These are phyloP conservation scores for Stagonosporopsis cucurbitacearum DNA, from an alignment of 2,329 filamentous ascomycete genomes.

Conservation along the genomic window DNA sequence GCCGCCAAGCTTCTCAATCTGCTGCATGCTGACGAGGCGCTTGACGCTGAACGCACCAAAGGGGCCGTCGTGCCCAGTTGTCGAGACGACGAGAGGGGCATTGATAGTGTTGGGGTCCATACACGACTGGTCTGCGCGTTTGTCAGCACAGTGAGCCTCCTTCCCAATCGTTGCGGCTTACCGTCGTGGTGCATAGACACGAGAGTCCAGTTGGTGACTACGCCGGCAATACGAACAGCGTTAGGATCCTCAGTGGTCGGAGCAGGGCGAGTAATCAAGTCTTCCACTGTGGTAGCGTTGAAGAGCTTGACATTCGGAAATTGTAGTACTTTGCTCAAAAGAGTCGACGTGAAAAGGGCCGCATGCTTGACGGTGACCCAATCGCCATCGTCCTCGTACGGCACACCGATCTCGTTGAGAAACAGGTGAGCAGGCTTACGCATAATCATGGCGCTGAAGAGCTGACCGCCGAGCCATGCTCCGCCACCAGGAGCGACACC, in stretches of 20 bases:
- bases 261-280: slow-evolving; percentile 80
- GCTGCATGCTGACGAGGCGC: slow-evolving; percentile 86
- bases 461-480: slow-evolving; percentile 91
- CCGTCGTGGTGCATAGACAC: slow-evolving; percentile 67
- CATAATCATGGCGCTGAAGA: slow-evolving; percentile 96
- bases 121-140: slow-evolving; percentile 77
- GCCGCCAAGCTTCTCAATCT: slow-evolving; percentile 81
- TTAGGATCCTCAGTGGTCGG: slow-evolving; percentile 51
- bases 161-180: neutral
- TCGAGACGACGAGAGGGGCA: slow-evolving; percentile 84
- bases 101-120: slow-evolving; percentile 99
- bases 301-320: slow-evolving; percentile 96
- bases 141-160: neutral
- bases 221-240: slow-evolving; percentile 77
- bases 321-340: slow-evolving; percentile 80
- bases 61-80: slow-evolving; percentile 88
- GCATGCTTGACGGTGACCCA: slow-evolving; percentile 95
- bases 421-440: slow-evolving; percentile 90
- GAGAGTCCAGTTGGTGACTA: slow-evolving; percentile 95
- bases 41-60: slow-evolving; percentile 93
- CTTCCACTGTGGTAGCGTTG: slow-evolving; percentile 92
- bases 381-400: slow-evolving; percentile 86
- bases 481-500: slow-evolving; percentile 84
- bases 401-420: slow-evolving; percentile 78
- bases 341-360: slow-evolving; percentile 86